Evolutionary conservation across 129 eudicot species (phyloP).

Genomic region (Sambucus nigra): DNA sequence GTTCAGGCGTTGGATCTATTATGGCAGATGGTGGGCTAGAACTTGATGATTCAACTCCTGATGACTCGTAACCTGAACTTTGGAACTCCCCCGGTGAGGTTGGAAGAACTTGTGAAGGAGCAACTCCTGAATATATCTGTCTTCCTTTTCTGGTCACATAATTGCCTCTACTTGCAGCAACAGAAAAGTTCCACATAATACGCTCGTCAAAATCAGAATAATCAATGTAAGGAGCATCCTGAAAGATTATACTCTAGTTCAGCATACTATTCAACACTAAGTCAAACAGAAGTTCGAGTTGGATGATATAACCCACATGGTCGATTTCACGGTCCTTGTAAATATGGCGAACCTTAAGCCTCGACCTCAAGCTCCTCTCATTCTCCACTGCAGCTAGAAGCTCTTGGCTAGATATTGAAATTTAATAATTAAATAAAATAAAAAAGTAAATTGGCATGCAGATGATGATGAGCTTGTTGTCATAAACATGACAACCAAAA

Average conservation of each 20-base stretch:
- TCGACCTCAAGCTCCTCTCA: conserved; percentile 40
- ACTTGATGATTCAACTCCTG: conserved; percentile 22
- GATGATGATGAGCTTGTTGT: background rate
- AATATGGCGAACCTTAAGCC: conserved; percentile 15
- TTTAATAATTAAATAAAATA: background rate
- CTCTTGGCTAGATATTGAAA: conserved; percentile 53
- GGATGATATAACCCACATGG: conserved; percentile 28
- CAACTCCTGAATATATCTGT: conserved; percentile 30
- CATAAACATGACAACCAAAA: background rate
- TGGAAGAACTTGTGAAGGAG: conserved; percentile 33
- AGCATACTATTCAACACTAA: conserved; percentile 5
- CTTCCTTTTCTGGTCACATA: conserved; percentile 35
- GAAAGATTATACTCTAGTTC: conserved; percentile 17
- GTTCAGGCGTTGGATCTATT: conserved; percentile 22
- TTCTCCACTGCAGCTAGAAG: conserved; percentile 45
- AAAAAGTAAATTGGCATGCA: background rate
- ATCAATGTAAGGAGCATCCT: conserved; percentile 42
- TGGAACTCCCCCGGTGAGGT: conserved; percentile 46
- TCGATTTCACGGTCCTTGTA: conserved; percentile 25
- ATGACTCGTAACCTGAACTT: conserved; percentile 23
- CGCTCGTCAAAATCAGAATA: conserved; percentile 49
- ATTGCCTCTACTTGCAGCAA: conserved; percentile 33
- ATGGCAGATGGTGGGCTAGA: conserved; percentile 20
- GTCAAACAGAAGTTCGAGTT: background rate
- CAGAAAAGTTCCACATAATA: conserved; percentile 39